A percentile compares a stretch with the other conserved stretches of the same genome.
Conservation (phyloP, 1,139 yeast genomes). For the Geotrichum macrosporum region DNA sequence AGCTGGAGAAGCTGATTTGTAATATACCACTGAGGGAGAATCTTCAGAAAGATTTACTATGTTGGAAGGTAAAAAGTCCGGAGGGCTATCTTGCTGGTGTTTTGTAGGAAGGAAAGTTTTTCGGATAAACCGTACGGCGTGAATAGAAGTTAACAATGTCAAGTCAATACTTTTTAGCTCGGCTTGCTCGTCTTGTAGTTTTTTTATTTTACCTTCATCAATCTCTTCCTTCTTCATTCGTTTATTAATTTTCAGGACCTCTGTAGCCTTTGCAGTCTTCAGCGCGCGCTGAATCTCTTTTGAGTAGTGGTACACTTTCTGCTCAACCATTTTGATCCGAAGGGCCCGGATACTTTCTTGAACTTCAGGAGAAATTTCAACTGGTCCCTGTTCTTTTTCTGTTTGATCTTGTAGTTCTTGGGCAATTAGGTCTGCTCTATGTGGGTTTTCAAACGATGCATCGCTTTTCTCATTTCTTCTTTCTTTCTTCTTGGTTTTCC, state of each 20-base stretch:
- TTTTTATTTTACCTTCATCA: conserved; percentile 22
- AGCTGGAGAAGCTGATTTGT: conserved; percentile 14
- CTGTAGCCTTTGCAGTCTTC: conserved; percentile 35
- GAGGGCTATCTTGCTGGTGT: conserved; percentile 23
- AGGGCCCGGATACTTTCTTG: conserved; percentile 28
- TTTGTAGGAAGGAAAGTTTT: conserved; percentile 27
- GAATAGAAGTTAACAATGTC: conserved; percentile 27
- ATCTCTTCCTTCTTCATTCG: conserved; percentile 28
- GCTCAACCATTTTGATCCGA: conserved; percentile 33
- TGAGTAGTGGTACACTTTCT: conserved; percentile 35
- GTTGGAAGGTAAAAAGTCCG: conserved; percentile 23
- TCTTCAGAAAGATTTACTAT: conserved; percentile 13
- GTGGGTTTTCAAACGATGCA: conserved; percentile 18
- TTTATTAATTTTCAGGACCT: conserved; percentile 35
- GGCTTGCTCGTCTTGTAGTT: conserved; percentile 31
- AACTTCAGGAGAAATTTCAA: conserved; percentile 10
- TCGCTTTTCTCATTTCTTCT: conserved; percentile 20
- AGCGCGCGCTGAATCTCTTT: conserved; percentile 33
- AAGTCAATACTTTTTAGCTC: conserved; percentile 29
- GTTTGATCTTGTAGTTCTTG: conserved; percentile 20
- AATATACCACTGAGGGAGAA: conserved; percentile 6
- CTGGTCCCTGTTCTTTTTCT: conserved; percentile 14
- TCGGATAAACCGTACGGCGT: conserved; percentile 27
- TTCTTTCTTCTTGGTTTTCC: conserved; percentile 19
- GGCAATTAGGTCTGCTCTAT: conserved; percentile 19